These are phyloP conservation scores for Tuber indicum DNA, from an alignment of 495 filamentous ascomycete genomes.

Conservation along the genomic window DNA sequence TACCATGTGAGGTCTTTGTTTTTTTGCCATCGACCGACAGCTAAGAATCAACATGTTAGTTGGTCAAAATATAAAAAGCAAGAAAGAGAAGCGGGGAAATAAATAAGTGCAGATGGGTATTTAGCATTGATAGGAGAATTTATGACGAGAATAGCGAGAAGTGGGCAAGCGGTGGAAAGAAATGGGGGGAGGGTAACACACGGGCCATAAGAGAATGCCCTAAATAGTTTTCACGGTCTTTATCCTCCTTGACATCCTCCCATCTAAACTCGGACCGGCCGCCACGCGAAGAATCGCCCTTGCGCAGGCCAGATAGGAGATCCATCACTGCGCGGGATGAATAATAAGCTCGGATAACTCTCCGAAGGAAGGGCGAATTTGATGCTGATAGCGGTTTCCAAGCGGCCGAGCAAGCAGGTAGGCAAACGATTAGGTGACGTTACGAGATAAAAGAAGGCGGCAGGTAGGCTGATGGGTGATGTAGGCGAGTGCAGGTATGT, in stretches of 20 bases:
- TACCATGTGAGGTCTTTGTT: conserved; percentile 86
- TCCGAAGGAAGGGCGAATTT: neutral
- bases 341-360: neutral
- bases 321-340: conserved; percentile 57
- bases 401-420: neutral
- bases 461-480: neutral
- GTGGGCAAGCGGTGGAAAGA: neutral
- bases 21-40: conserved; percentile 94
- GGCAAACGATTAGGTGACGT: neutral
- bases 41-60: conserved; percentile 29
- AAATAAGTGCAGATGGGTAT: conserved; percentile 11
- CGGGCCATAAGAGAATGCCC: conserved; percentile 87
- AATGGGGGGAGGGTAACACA: conserved; percentile 38
- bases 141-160: neutral
- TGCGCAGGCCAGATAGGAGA: conserved; percentile 83
- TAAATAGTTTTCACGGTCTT: conserved; percentile 93
- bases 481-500: neutral
- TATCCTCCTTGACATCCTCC: conserved; percentile 81
- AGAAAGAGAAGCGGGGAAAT: neutral
- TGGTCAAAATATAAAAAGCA: neutral
- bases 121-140: conserved; percentile 5
- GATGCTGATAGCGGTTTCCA: neutral
- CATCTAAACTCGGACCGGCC: conserved; percentile 91
- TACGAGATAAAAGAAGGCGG: neutral
- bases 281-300: conserved; percentile 79